phyloP scores from a whole-genome alignment of 495 filamentous ascomycete genomes.

The Podospora sp. region DNA sequence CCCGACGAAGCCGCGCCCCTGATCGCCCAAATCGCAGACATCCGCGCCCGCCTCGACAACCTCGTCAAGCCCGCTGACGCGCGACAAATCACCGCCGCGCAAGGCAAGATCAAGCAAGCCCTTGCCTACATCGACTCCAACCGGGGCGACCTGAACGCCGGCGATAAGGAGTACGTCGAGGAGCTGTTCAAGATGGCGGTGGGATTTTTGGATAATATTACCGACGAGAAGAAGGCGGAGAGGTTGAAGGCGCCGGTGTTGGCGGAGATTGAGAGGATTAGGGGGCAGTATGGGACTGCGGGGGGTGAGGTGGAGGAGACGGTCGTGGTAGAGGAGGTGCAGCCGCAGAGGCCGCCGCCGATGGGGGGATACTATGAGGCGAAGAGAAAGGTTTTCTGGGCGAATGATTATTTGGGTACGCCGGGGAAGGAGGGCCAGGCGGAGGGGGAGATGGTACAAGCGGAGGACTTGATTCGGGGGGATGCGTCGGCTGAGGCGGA shows the following conservation, averaged over 20 bases:
- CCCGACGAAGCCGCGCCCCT: conserved; percentile 14
- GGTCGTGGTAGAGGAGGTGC: not conserved
- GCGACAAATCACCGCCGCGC: conserved; percentile 11
- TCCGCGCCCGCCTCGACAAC: conserved; percentile 15
- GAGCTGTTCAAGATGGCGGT: conserved; percentile 11
- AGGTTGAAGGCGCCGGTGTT: conserved; percentile 15
- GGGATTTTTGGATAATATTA: conserved; percentile 5
- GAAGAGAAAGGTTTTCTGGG: conserved; percentile 18
- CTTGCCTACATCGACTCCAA: conserved; percentile 16
- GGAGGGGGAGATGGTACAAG: conserved; percentile 8
- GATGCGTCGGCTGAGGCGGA: conserved; percentile 13
- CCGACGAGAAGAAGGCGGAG: conserved; percentile 8
- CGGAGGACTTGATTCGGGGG: conserved; percentile 7
- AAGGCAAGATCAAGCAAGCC: conserved; percentile 16
- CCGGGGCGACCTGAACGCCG: conserved; percentile 1
- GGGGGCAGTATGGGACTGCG: conserved; percentile 9
- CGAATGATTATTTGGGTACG: conserved; percentile 18
- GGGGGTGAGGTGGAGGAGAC: too few relatives aligned
- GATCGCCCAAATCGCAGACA: conserved; percentile 15
- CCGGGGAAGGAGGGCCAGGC: conserved; percentile 13
- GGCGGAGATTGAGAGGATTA: conserved; percentile 6
- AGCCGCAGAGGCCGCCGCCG: conserved; percentile 9
- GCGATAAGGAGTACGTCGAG: conserved; percentile 12
- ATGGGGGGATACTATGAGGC: conserved; percentile 9
- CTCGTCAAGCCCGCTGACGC: conserved; percentile 19